Evolutionary conservation across 2,329 filamentous ascomycete species (phyloP).

Genomic region (Orbilia brochopaga): DNA sequence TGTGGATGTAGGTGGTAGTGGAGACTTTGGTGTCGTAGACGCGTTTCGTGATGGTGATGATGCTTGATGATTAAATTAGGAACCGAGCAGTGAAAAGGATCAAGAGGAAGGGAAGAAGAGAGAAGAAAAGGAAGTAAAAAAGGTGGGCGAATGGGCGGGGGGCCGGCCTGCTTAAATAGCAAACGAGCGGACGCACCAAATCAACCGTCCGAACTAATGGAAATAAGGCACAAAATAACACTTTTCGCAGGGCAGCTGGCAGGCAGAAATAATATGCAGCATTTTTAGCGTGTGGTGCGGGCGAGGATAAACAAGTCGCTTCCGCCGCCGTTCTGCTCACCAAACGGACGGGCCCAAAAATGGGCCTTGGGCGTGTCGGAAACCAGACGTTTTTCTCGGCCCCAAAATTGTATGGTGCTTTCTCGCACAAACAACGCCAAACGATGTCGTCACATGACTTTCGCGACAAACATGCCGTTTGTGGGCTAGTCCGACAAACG

Average conservation of each 20-base stretch:
- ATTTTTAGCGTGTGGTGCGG: background rate
- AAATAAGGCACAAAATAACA: background rate
- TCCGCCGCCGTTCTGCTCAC: slow-evolving; percentile 33
- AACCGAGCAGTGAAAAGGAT: slow-evolving; percentile 5
- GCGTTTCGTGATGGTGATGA: slow-evolving; percentile 19
- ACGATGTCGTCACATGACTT: slow-evolving; percentile 21
- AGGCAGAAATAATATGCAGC: background rate
- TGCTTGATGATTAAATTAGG: slow-evolving; percentile 19
- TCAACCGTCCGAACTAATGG: slow-evolving; percentile 19
- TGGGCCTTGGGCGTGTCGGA: slow-evolving; percentile 39
- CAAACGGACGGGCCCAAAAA: slow-evolving; percentile 26
- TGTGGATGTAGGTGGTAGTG: slow-evolving; percentile 11
- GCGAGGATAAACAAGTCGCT: slow-evolving; percentile 18
- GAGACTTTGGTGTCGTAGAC: slow-evolving; percentile 17
- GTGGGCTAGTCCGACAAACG: background rate
- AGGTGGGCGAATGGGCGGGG: slow-evolving; percentile 29
- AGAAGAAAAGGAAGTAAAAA: slow-evolving; percentile 13
- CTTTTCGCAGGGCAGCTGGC: background rate
- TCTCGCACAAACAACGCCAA: slow-evolving; percentile 19
- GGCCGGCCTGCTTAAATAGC: slow-evolving; percentile 38
- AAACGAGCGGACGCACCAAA: slow-evolving; percentile 45
- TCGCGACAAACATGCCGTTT: slow-evolving; percentile 25
- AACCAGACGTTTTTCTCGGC: slow-evolving; percentile 47
- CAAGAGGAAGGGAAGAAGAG: slow-evolving; percentile 12
- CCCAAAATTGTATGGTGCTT: slow-evolving; percentile 41